Evolutionary conservation across 768 basidiomycete species (phyloP), one percentile per base, ranked within the genome.

Genomic region (Tylopilus rubrobrunneus): DNA sequence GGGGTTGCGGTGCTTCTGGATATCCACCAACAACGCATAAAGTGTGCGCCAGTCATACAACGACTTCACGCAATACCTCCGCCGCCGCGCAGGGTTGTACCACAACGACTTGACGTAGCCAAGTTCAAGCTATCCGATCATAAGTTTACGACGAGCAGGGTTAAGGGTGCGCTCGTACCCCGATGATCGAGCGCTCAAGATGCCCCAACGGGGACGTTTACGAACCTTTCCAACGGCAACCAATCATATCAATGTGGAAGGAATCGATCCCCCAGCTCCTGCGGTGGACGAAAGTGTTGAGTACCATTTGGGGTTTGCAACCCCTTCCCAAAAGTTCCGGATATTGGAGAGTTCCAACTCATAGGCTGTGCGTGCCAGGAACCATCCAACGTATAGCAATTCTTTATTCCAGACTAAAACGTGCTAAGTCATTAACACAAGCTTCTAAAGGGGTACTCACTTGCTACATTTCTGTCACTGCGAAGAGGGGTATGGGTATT

Each of bases 11-110:
- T 57, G 34, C 1, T 43, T 31, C 36, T 47, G 56, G 42, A 76
- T 58, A 2, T 60, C 58, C 15, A 66, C 36, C 15, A 82, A 65
- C 0, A 71, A 56, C 46, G 84, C 80, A 57, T 86, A 86, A 2
- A 87, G 60, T 11, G 71, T 60, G 52, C 89, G 88, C 86, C 87
- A 87, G 33, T 84, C 80, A 3, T 83, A 59, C 33, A 87, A 65
- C 0, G 79, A 75, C 57, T 85, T 86, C 73, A 83, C 77, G 28
- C 87, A 75, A 61, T 80, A 76, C 45, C 89, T 74, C 41, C 89
- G 76, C 49, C 83, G 77, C 44, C 89, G 76, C 2, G 86, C 75
- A 8, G 83, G 84, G 60, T 90, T 92, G 48, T 73, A 77, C 82
- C 86, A 91, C 37, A 78, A 73, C 1, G 80, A 81, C 64, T 78